A percentile compares a stretch with the other conserved stretches of the same genome.
phyloP scores from a whole-genome alignment of 2,329 filamentous ascomycete genomes.

The Claviceps pazoutovae region DNA sequence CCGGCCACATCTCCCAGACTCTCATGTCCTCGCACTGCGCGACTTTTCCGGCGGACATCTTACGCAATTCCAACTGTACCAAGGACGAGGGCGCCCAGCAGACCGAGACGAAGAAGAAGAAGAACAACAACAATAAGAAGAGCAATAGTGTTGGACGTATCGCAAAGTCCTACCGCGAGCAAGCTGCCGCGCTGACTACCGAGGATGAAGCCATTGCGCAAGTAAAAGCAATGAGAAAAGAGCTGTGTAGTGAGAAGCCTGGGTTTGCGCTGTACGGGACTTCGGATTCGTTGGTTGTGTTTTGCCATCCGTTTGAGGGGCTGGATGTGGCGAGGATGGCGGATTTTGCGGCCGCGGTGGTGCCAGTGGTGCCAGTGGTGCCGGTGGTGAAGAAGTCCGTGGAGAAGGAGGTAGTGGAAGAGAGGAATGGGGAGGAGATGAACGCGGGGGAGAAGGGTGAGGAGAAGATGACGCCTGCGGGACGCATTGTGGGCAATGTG shows the following conservation, averaged over 20 bases:
- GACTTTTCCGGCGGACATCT: slow-evolving; percentile 7
- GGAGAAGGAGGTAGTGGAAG: background rate
- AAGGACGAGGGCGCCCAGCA: slow-evolving; percentile 8
- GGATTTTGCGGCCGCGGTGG: slow-evolving; percentile 1
- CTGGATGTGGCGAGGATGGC: slow-evolving; percentile 2
- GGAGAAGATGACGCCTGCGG: background rate
- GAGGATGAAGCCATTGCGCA: slow-evolving; percentile 3
- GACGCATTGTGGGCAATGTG: background rate
- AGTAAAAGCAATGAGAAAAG: background rate
- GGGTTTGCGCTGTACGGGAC: slow-evolving; percentile 1
- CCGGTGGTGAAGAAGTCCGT: background rate
- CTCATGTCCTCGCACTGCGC: slow-evolving; percentile 7
- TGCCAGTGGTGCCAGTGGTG: background rate
- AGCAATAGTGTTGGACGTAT: slow-evolving; percentile 13
- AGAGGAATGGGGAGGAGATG: background rate
- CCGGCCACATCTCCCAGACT: slow-evolving; percentile 16
- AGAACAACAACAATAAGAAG: slow-evolving; percentile 8
- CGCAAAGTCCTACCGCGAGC: slow-evolving; percentile 9
- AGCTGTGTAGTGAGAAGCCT: background rate
- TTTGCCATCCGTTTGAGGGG: slow-evolving; percentile 1
- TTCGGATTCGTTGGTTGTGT: slow-evolving; percentile 1
- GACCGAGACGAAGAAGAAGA: no score
- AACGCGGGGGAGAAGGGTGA: background rate
- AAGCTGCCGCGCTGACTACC: background rate
- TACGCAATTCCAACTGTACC: slow-evolving; percentile 1